Conservation (phyloP, 1,139 yeast species). For the Lodderomyces oxycetoniae region DNA sequence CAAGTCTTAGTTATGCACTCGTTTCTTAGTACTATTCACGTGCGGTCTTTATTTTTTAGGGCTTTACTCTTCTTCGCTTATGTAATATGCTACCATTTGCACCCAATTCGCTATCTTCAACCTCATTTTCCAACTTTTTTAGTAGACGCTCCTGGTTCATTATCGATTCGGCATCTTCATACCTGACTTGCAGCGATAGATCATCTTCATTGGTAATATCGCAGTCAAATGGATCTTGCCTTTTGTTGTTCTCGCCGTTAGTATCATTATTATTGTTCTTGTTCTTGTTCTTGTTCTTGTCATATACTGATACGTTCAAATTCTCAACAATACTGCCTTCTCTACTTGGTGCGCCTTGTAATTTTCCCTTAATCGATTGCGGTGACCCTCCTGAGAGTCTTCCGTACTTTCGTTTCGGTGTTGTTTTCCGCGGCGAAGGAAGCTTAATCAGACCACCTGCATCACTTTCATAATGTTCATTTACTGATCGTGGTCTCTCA, state of each 20-base stretch:
- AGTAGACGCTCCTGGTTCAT: constrained; percentile 24
- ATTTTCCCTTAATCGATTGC: constrained; percentile 10
- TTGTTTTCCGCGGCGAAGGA: constrained; percentile 39
- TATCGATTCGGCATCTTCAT: constrained; percentile 28
- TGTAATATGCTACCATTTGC: constrained; percentile 1
- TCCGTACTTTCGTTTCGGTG: constrained; percentile 33
- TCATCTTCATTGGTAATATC: constrained; percentile 19
- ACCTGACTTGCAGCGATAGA: constrained; percentile 26
- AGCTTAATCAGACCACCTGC: constrained; percentile 18
- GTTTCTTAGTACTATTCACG: constrained; percentile 4
- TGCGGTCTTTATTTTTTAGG: constrained; percentile 2
- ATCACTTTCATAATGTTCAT: constrained; percentile 4
- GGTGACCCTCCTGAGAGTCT: constrained; percentile 20
- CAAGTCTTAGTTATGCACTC: background rate
- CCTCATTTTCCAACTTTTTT: constrained; percentile 18
- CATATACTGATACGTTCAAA: constrained; percentile 5
- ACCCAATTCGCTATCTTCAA: background rate
- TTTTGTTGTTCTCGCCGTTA: constrained; percentile 7
- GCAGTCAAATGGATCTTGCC: constrained; percentile 13
- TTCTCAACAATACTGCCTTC: background rate
- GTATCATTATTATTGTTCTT: constrained; percentile 9
- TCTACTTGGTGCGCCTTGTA: constrained; percentile 4
- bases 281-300: constrained; percentile 5
- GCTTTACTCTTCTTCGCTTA: background rate
- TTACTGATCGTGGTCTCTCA: constrained; percentile 1